These are phyloP conservation scores for Oxytropis ochrocephala DNA, from an alignment of 306 rosid species.

Conservation along the genomic window DNA sequence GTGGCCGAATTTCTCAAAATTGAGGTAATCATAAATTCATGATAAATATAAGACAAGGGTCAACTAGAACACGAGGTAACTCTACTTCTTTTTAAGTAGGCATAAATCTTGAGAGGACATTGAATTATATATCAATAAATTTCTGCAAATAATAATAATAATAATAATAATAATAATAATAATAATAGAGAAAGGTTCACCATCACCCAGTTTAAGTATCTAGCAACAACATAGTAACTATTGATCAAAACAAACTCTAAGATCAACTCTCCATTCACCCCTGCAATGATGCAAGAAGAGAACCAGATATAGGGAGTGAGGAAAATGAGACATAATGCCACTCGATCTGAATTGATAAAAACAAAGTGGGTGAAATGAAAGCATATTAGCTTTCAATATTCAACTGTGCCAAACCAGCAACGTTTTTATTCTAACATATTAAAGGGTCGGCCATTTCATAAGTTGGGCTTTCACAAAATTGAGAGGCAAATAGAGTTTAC, in stretches of 20 bases:
- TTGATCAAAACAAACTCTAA: background rate
- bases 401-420: background rate
- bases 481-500: background rate
- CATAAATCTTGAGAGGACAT: background rate
- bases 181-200: background rate
- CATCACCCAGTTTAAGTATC: background rate
- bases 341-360: background rate
- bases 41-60: background rate
- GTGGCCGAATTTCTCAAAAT: background rate
- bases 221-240: background rate
- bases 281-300: background rate
- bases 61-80: background rate
- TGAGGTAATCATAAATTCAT: background rate
- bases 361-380: background rate
- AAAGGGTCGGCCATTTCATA: background rate
- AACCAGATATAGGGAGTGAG: background rate
- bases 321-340: background rate
- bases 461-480: background rate
- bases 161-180: background rate
- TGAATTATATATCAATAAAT: background rate
- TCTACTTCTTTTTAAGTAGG: background rate
- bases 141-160: background rate
- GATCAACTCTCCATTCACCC: background rate
- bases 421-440: background rate
- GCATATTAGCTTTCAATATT: background rate